Evolutionary conservation across 208 protist genomes (phyloP).

Genomic region (Angomonas ambiguus): DNA sequence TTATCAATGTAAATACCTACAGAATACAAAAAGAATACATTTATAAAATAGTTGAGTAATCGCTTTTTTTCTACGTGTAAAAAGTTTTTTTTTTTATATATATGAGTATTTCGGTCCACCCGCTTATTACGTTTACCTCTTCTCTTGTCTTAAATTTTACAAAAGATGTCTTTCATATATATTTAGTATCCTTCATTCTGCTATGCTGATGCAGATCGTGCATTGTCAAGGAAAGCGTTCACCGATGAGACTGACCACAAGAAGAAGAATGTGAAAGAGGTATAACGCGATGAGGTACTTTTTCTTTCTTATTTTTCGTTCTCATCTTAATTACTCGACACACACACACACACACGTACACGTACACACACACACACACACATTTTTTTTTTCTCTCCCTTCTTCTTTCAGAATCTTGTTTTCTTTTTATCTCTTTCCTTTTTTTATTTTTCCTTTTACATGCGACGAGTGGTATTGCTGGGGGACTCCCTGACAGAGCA

Average conservation of each 20-base stretch:
- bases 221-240: background rate
- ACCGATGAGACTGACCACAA: background rate
- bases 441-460: background rate
- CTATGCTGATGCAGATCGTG: background rate
- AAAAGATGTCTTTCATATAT: no score
- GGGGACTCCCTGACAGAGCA: constrained; percentile 56
- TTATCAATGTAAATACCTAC: no score
- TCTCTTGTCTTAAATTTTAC: no score
- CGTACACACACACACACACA: background rate
- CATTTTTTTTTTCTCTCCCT: background rate
- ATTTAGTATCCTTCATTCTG: background rate
- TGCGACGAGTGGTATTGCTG: constrained; percentile 35
- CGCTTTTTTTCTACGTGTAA: background rate
- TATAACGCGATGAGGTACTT: background rate
- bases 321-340: background rate
- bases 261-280: background rate
- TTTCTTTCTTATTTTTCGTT: background rate
- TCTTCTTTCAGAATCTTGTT: background rate
- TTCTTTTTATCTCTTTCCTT: background rate
- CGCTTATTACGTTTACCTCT: no score
- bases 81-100: no score
- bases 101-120: no score
- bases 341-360: no score
- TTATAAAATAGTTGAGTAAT: background rate
- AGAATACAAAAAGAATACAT: background rate